Conservation (phyloP, 805 yeast genomes). For the Candida anglica region DNA sequence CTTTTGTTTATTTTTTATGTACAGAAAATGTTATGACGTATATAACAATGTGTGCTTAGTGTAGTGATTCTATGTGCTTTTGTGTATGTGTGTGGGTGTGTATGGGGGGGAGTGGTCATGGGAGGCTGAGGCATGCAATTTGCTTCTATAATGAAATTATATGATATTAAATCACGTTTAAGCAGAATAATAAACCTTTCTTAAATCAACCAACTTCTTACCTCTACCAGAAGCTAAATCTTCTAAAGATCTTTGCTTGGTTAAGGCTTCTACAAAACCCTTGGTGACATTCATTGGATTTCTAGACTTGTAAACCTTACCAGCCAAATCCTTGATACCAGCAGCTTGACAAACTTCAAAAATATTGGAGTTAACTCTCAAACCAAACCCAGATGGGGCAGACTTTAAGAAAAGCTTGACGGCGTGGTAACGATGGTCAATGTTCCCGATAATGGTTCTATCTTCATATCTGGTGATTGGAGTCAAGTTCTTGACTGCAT, state of each 20-base stretch:
- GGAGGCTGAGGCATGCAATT: too few species aligned
- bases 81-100: too few species aligned
- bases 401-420: constrained; percentile 77
- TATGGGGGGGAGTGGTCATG: too few species aligned
- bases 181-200: constrained; percentile 77
- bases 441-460: constrained; percentile 83
- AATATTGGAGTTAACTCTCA: constrained; percentile 85
- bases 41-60: too few species aligned
- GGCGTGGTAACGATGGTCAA: constrained; percentile 83
- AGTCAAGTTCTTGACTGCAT: constrained; percentile 81
- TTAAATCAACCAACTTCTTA: constrained; percentile 88
- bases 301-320: constrained; percentile 88
- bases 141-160: too few species aligned
- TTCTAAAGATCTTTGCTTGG: constrained; percentile 74
- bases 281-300: constrained; percentile 93
- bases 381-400: constrained; percentile 91
- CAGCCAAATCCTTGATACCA: constrained; percentile 90
- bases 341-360: constrained; percentile 90
- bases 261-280: constrained; percentile 81
- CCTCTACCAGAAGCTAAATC: constrained; percentile 91
- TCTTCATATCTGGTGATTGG: constrained; percentile 85
- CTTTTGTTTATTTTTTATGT: too few species aligned
- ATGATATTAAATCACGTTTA: too few species aligned
- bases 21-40: too few species aligned
- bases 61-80: too few species aligned